Base-by-base conservation (phyloP, 2,329 filamentous ascomycete species). In the Trichoderma sp. region DNA sequence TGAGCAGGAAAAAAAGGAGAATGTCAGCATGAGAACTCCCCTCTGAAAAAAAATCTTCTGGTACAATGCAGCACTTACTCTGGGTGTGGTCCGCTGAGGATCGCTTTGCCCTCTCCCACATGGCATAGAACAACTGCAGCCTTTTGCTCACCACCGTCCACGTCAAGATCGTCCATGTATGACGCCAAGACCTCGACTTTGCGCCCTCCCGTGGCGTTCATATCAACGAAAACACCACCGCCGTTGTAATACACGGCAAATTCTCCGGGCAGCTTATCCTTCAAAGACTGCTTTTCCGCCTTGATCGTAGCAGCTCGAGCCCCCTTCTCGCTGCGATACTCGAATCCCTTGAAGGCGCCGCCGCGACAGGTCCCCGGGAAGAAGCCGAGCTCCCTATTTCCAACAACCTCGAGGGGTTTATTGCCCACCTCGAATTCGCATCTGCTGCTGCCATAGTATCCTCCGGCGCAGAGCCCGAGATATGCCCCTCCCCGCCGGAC, bases 341-440 rank as follows among this genome's bases (percentile, higher is more conserved):
- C 88, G 77, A 99, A 99, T 0, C 96, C 96, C 52, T 87, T 84
- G 79, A 97, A 97, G 4, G 95, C 95, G 70, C 93, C 87, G 0
- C 96, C 96, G 63, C 94, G 88, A 78, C 94, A 97, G 0, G 84
- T 90, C 0, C 94, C 95, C 0, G 94, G 94, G 76, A 92, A 99
- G 82, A 99, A 97, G 0, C 83, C 90, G 62, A 99, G 83, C 78
- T 99, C 96, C 49, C 96, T 86, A 57, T 89, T 86, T 0, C 96
- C 96, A 33, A 97, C 83, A 3, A 99, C 95, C 77, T 97, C 93
- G 81, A 98, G 86, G 1, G 87, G 85, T 37, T 73, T 74, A 66
- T 96, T 89, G 2, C 94, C 93, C 14, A 96, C 90, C 81, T 98
- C 95, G 72, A 98, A 99, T 78, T 99, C 96, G 77, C 95, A 97